A percentile compares a stretch with the other conserved stretches of the same genome.
phyloP scores from a whole-genome alignment of 2,329 filamentous ascomycete species.

The Raffaelea albimanens region DNA sequence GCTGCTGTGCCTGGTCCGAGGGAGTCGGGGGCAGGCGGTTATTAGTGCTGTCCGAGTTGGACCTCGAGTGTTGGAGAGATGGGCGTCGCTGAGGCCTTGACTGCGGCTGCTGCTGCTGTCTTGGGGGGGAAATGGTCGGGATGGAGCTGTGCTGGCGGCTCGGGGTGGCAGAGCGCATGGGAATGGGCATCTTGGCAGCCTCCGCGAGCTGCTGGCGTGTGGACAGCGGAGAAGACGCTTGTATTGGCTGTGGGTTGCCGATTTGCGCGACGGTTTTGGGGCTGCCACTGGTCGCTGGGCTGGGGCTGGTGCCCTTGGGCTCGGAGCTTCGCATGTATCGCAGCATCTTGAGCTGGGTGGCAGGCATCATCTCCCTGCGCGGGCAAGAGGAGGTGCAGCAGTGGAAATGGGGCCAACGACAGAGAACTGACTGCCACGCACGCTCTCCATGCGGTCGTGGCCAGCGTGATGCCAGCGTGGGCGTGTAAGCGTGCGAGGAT shows the following conservation, averaged over 20 bases:
- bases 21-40: conserved; percentile 10
- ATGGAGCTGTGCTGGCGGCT: conserved; percentile 15
- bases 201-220: conserved; percentile 20
- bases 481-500: no score
- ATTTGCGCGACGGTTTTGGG: conserved; percentile 4
- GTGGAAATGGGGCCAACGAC: neutral
- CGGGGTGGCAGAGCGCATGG: conserved; percentile 21
- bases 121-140: conserved; percentile 3
- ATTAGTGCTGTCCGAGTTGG: conserved; percentile 16
- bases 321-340: conserved; percentile 16
- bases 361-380: conserved; percentile 13
- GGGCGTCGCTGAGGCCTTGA: neutral
- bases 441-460: neutral
- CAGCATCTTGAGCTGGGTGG: conserved; percentile 16
- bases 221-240: conserved; percentile 16
- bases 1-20: conserved; percentile 12
- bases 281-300: conserved; percentile 6
- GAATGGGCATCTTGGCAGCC: conserved; percentile 25
- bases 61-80: conserved; percentile 8
- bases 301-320: conserved; percentile 10
- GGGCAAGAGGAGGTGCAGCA: conserved; percentile 1
- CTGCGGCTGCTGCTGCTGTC: neutral
- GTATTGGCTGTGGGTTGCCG: neutral
- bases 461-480: neutral
- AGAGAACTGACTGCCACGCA: neutral